Percentiles rank a stretch among this genome's conserved stretches.
Evolutionary conservation across 169 alveolate genomes (phyloP).

Genomic region (Eimeria sp.): DNA sequence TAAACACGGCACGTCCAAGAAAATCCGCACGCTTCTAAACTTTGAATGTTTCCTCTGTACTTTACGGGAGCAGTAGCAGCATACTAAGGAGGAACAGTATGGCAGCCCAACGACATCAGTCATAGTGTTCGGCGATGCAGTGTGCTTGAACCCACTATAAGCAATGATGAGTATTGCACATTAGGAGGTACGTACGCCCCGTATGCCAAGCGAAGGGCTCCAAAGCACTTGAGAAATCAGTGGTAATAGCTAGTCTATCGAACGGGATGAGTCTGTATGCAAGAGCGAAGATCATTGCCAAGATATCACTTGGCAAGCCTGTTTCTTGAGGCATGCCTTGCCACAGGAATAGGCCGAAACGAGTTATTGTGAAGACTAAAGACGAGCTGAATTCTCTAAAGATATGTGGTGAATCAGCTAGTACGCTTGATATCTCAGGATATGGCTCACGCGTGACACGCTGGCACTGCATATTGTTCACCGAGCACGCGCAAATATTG

Average conservation of each 20-base stretch:
- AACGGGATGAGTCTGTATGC: background rate
- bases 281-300: background rate
- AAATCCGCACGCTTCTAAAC: background rate
- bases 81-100: background rate
- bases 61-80: background rate
- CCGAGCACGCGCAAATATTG: background rate
- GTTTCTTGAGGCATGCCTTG: background rate
- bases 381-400: background rate
- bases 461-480: background rate
- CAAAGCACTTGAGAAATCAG: background rate
- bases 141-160: background rate
- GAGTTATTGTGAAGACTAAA: background rate
- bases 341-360: background rate
- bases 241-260: background rate
- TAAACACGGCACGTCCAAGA: background rate
- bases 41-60: background rate
- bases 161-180: background rate
- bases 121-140: no score
- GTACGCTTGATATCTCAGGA: background rate
- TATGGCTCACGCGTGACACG: background rate
- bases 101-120: background rate
- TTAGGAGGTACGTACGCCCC: background rate
- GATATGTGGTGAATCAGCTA: background rate
- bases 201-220: background rate
- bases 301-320: background rate